Conservation (phyloP, 768 basidiomycete genomes). For the Lactifluus volemus region DNA sequence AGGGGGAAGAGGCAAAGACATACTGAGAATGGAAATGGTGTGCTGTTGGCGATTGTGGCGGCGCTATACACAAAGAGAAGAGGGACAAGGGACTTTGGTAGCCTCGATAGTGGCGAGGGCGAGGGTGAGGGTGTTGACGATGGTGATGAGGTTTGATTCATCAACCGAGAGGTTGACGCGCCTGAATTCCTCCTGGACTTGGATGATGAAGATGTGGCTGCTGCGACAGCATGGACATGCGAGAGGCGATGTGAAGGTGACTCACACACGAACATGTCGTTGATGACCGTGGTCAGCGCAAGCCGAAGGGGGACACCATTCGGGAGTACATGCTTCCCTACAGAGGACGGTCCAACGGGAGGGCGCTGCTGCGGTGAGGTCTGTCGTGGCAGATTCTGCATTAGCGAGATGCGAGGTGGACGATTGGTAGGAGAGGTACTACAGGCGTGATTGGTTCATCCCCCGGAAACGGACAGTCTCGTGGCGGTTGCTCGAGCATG, state of each 20-base stretch:
- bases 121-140: not conserved
- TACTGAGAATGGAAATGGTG: constrained; percentile 24
- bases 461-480: constrained; percentile 46
- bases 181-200: constrained; percentile 22
- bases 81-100: constrained; percentile 8
- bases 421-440: not conserved
- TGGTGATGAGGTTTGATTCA: constrained; percentile 24
- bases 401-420: not conserved
- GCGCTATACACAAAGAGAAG: constrained; percentile 25
- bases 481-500: constrained; percentile 76
- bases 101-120: not conserved
- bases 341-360: constrained; percentile 24
- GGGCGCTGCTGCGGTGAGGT: constrained; percentile 36
- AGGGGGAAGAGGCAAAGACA: constrained; percentile 15
- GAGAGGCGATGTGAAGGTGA: constrained; percentile 33
- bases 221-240: constrained; percentile 14
- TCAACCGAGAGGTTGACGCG: constrained; percentile 2
- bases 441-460: constrained; percentile 42
- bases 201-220: constrained; percentile 16
- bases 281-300: constrained; percentile 67
- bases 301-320: constrained; percentile 76
- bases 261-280: constrained; percentile 73
- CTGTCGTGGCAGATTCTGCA: constrained; percentile 31
- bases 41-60: not conserved
- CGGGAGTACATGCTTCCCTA: constrained; percentile 56